These are phyloP conservation scores for Clavispora asparagi DNA, from an alignment of 805 yeast species.

Conservation along the genomic window DNA sequence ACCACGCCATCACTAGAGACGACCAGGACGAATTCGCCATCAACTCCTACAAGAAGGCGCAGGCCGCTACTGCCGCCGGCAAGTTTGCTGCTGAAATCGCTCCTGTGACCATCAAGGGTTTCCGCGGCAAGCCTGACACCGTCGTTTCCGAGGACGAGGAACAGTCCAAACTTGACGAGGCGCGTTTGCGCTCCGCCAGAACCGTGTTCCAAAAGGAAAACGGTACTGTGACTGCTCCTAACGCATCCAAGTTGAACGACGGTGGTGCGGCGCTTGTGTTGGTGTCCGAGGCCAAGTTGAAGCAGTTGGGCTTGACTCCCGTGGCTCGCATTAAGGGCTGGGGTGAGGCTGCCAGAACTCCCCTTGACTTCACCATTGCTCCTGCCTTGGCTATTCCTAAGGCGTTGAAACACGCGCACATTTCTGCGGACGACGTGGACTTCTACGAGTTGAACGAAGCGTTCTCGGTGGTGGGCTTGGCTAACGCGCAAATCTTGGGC, in stretches of 20 bases:
- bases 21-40: conserved; percentile 88
- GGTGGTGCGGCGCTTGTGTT: conserved; percentile 96
- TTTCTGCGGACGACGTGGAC: conserved; percentile 65
- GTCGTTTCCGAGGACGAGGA: conserved; percentile 80
- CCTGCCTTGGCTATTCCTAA: conserved; percentile 95
- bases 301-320: conserved; percentile 84
- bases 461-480: conserved; percentile 92
- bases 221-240: conserved; percentile 96
- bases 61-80: conserved; percentile 70
- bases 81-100: conserved; percentile 80
- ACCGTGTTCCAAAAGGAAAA: conserved; percentile 91
- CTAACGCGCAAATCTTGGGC: conserved; percentile 68
- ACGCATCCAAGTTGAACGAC: conserved; percentile 93
- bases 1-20: conserved; percentile 71
- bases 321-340: conserved; percentile 85
- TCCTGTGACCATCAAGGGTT: conserved; percentile 85
- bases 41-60: conserved; percentile 80
- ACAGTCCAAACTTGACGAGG: conserved; percentile 67
- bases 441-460: conserved; percentile 97
- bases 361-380: conserved; percentile 93
- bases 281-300: conserved; percentile 78
- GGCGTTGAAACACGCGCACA: conserved; percentile 83
- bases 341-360: conserved; percentile 98
- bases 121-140: conserved; percentile 81
- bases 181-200: conserved; percentile 75